phyloP scores from a whole-genome alignment of 345 rosid genomes.

The Eucalyptus shirleyi region DNA sequence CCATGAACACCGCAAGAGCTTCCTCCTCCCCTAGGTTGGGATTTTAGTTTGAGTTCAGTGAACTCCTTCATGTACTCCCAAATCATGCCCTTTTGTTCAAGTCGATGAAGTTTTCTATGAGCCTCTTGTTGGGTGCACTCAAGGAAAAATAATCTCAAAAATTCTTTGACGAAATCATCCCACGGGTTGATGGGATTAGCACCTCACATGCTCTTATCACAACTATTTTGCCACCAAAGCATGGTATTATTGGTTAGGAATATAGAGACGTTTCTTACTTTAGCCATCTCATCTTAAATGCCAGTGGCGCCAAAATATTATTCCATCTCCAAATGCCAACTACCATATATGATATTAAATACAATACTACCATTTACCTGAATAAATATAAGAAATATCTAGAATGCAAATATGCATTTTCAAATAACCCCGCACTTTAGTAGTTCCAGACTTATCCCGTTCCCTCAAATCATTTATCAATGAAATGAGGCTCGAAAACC shows the following conservation, averaged over 20 bases:
- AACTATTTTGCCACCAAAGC: not conserved
- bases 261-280: not conserved
- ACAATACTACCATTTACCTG: not conserved
- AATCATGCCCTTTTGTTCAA: not conserved
- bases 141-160: not conserved
- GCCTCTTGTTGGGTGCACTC: not conserved
- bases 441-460: no score
- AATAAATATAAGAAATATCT: not conserved
- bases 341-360: no score
- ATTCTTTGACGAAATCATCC: not conserved
- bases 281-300: not conserved
- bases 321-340: not conserved
- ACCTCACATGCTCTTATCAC: not conserved
- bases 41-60: not conserved
- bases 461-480: not conserved
- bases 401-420: not conserved
- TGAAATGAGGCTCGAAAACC: not conserved
- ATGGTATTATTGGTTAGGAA: not conserved
- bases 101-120: not conserved
- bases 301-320: accelerated
- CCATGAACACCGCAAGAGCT: not conserved
- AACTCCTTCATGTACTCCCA: not conserved
- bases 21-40: not conserved
- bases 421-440: not conserved
- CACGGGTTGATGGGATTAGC: not conserved